Conservation (phyloP, 1,284 basidiomycete genomes). For the Polyporus tsugae region DNA sequence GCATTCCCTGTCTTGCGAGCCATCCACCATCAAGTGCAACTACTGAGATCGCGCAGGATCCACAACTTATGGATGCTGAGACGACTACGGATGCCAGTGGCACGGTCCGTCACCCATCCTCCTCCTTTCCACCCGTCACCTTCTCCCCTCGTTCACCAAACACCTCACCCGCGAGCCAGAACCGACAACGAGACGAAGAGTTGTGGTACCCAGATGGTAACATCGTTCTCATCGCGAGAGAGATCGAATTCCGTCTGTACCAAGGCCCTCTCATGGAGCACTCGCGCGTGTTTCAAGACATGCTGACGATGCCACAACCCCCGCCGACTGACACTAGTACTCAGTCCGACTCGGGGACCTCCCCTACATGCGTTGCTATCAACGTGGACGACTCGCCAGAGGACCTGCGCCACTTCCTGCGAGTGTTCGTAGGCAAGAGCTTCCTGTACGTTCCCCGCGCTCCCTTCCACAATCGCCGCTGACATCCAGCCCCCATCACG, state of each 20-base stretch:
- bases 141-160: not conserved
- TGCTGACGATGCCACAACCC: constrained; percentile 6
- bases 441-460: constrained; percentile 2
- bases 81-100: not conserved
- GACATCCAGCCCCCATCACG: not conserved
- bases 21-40: not conserved
- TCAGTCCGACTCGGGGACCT: not conserved
- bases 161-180: not conserved
- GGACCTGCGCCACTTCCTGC: constrained; percentile 19
- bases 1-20: not conserved
- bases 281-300: constrained; percentile 7
- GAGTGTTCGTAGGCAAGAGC: constrained; percentile 9
- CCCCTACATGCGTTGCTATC: constrained; percentile 4
- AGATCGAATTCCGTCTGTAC: constrained; percentile 5
- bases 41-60: not conserved
- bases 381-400: constrained; percentile 15
- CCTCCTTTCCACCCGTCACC: not conserved
- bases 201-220: constrained; percentile 6
- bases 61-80: not conserved
- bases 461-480: not conserved
- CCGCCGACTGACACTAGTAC: not conserved
- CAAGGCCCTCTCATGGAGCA: constrained; percentile 5
- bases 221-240: constrained; percentile 9
- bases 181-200: not conserved
- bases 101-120: not conserved